These are phyloP conservation scores for Berberis vulgaris DNA, from an alignment of 164 flowering plant genomes.

Conservation along the genomic window DNA sequence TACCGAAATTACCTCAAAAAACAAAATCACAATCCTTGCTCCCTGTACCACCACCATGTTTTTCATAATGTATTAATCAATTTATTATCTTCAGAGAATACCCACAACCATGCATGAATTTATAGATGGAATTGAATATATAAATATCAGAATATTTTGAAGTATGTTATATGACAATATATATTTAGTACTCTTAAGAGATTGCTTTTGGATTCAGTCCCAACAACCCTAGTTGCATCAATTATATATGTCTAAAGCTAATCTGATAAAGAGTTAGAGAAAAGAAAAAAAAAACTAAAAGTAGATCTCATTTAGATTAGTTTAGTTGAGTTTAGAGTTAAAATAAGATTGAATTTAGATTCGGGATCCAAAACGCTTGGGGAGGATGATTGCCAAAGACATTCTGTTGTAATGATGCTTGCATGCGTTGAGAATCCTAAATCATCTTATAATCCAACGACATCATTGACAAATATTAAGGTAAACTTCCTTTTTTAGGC, in stretches of 20 bases:
- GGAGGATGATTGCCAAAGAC: slow-evolving; percentile 43
- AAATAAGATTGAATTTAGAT: slow-evolving; percentile 28
- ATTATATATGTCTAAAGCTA: neutral
- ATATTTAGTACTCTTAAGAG: too few relatives aligned
- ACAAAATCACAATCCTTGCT: too few relatives aligned
- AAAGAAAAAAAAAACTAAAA: slow-evolving; percentile 1
- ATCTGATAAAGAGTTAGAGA: neutral
- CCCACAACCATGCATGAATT: too few relatives aligned
- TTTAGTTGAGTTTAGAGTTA: slow-evolving; percentile 10
- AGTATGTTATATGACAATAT: too few relatives aligned
- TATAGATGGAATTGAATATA: too few relatives aligned
- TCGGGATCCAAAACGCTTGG: slow-evolving; percentile 38
- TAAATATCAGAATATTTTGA: too few relatives aligned
- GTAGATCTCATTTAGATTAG: slow-evolving; percentile 9
- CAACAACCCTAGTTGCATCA: slow-evolving; percentile 3
- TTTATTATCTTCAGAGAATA: too few relatives aligned
- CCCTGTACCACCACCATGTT: too few relatives aligned
- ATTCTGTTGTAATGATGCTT: slow-evolving; percentile 37
- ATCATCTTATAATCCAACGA: slow-evolving; percentile 32
- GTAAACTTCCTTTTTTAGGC: neutral
- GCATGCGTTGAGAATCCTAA: slow-evolving; percentile 49
- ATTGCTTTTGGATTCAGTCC: too few relatives aligned
- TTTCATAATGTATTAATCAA: too few relatives aligned
- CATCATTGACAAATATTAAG: slow-evolving; percentile 10
- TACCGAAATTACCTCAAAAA: too few relatives aligned